Evolutionary conservation across 2,329 filamentous ascomycete species (phyloP).

Genomic region (Neospermospora avenae): DNA sequence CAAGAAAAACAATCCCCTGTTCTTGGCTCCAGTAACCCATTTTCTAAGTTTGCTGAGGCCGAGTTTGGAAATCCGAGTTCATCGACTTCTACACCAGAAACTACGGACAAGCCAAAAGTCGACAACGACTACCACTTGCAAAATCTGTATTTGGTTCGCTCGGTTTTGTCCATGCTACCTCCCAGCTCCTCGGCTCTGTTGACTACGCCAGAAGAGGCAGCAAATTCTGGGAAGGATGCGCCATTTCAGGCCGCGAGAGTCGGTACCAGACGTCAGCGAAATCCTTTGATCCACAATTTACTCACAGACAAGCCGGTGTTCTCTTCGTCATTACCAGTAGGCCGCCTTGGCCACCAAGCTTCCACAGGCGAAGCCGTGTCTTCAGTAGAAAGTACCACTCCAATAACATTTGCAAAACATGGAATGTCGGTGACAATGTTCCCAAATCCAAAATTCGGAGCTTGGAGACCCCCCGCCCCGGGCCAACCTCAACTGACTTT

Average conservation of each 20-base stretch:
- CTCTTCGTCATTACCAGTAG: constrained; percentile 82
- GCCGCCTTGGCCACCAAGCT: constrained; percentile 47
- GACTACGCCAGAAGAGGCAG: constrained; percentile 81
- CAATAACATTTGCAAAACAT: constrained; percentile 81
- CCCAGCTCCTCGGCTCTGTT: constrained; percentile 83
- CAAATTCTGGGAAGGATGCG: constrained; percentile 42
- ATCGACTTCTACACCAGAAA: background rate
- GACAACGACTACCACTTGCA: constrained; percentile 51
- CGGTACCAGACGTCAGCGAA: constrained; percentile 56
- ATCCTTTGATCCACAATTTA: constrained; percentile 92
- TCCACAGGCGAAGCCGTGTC: constrained; percentile 28
- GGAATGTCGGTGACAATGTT: constrained; percentile 87
- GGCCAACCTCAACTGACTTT: constrained; percentile 62
- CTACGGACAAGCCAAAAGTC: background rate
- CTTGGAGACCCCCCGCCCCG: constrained; percentile 66
- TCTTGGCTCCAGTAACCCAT: constrained; percentile 40
- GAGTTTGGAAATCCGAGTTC: constrained; percentile 17
- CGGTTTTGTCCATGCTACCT: constrained; percentile 72
- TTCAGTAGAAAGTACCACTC: constrained; percentile 39
- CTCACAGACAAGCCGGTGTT: constrained; percentile 91
- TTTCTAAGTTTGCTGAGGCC: constrained; percentile 42
- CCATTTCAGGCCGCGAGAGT: constrained; percentile 38
- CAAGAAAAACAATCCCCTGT: constrained; percentile 11
- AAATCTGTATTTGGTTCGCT: constrained; percentile 71
- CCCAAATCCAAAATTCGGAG: constrained; percentile 61